Evolutionary conservation across 108 stramenopile species (phyloP).

Genomic region (Aurantiochytrium sp.): DNA sequence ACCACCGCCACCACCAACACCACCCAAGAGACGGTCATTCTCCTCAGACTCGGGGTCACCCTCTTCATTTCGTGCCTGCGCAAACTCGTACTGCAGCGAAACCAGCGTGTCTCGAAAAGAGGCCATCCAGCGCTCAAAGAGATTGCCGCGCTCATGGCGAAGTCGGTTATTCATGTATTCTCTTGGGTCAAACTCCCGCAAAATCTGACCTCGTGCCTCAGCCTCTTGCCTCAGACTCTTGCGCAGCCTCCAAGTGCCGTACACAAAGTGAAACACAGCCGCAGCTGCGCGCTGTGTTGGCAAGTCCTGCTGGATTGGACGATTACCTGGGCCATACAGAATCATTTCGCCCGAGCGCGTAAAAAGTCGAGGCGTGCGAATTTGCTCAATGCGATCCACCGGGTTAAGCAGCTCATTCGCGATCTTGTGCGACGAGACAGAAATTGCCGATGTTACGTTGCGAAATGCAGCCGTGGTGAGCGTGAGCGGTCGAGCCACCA

Average conservation of each 20-base stretch:
- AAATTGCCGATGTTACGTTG: neutral
- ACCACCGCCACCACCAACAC: no score
- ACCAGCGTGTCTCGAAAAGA: no score
- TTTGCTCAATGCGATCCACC: neutral
- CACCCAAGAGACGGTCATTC: no score
- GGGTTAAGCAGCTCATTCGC: neutral
- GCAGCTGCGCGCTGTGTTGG: neutral
- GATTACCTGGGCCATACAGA: neutral
- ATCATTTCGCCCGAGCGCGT: neutral
- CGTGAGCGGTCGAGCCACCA: neutral
- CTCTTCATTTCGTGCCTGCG: no score
- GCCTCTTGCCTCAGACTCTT: neutral
- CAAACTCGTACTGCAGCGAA: no score
- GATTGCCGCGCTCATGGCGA: no score
- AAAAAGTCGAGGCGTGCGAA: neutral
- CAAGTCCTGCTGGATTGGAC: neutral
- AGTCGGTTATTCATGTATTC: neutral
- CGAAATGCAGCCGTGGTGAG: neutral
- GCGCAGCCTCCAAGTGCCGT: neutral
- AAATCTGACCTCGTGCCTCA: neutral
- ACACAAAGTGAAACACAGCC: neutral
- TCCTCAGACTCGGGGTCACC: no score
- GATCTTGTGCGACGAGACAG: neutral
- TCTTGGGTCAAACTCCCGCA: neutral
- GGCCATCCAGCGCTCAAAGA: no score